Evolutionary conservation across 768 basidiomycete genomes (phyloP), one percentile per base, ranked within the genome.

Genomic region (Tricholoma sp.): DNA sequence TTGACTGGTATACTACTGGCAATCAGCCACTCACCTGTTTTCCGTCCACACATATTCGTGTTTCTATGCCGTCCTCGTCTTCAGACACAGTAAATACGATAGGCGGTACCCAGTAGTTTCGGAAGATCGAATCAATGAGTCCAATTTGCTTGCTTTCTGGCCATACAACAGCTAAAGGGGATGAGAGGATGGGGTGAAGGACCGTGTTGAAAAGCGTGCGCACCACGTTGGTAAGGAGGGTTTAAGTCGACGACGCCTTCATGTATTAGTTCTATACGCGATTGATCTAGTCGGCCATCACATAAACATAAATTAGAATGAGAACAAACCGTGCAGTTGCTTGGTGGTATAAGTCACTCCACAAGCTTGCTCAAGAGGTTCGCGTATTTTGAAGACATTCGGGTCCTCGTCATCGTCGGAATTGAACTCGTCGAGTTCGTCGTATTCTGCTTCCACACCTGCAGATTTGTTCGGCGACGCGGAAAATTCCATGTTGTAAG

Each of bases 81-180:
- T 70, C 72, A 41, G 73, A 66, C 15, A 83, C 74, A 48, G 87
- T 87, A 59, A 93, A 91, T 9, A 93, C 85, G 20, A 93, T 76
- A 0, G 90, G 87, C 0, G 91, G 91, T 8, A 93, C 80, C 54
- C 85, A 91, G 61, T 82, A 89, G 64, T 91, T 89, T 34, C 83
- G 83, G 61, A 88, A 84, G 5, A 92, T 74, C 0, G 88, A 91
- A 61, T 92, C 89, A 29, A 93, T 84, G 29, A 93, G 79, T 4
- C 79, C 79, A 8, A 82, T 76, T 61, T 91, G 87, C 62, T 91
- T 91, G 45, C 67, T 66, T 53, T 80, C 79, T 0, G 86, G 76
- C 90, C 91, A 92, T 2, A 92, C 90, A 17, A 92, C 76, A 55
- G 88, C 90, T 91, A 18, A 33, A n/a, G 29, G 8, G 17, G 29